A percentile compares a stretch with the other conserved stretches of the same genome.
Conservation (phyloP, 2,329 filamentous ascomycete genomes). For the Aspergillus sojae region DNA sequence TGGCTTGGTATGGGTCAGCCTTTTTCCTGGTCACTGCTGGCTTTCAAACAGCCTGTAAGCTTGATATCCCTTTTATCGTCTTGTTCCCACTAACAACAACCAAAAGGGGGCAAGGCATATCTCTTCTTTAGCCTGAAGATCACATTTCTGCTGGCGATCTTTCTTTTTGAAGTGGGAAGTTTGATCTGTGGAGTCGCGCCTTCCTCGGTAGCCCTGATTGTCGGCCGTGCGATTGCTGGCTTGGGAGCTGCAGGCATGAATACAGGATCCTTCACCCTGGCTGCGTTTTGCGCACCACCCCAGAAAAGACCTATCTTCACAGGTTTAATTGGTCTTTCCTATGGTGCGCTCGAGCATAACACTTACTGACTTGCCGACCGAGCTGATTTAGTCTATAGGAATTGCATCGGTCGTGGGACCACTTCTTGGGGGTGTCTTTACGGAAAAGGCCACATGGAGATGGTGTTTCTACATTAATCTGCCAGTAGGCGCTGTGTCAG, state of each 20-base stretch:
- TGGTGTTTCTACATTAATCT: conserved; percentile 37
- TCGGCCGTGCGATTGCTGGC: neutral
- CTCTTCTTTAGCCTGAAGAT: conserved; percentile 39
- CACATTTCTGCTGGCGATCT: conserved; percentile 35
- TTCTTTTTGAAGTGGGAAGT: conserved; percentile 40
- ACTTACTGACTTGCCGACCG: too few relatives aligned
- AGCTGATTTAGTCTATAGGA: too few relatives aligned
- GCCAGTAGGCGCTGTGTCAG: conserved; percentile 44
- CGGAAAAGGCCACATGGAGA: conserved; percentile 37
- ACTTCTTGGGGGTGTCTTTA: conserved; percentile 48
- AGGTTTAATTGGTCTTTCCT: too few relatives aligned
- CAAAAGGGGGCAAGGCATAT: conserved; percentile 34
- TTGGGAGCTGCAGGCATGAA: neutral
- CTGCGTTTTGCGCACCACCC: too few relatives aligned
- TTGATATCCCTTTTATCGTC: too few relatives aligned
- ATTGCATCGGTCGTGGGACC: conserved; percentile 34
- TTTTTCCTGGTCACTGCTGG: conserved; percentile 22
- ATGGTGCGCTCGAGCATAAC: too few relatives aligned
- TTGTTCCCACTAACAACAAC: too few relatives aligned
- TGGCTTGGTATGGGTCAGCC: conserved; percentile 66
- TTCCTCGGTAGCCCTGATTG: neutral
- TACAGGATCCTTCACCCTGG: neutral
- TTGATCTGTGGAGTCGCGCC: neutral
- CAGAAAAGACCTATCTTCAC: too few relatives aligned
- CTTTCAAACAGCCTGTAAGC: conserved; percentile 17